Conservation (phyloP, 2,329 filamentous ascomycete genomes). For the Chaetomium sp. region DNA sequence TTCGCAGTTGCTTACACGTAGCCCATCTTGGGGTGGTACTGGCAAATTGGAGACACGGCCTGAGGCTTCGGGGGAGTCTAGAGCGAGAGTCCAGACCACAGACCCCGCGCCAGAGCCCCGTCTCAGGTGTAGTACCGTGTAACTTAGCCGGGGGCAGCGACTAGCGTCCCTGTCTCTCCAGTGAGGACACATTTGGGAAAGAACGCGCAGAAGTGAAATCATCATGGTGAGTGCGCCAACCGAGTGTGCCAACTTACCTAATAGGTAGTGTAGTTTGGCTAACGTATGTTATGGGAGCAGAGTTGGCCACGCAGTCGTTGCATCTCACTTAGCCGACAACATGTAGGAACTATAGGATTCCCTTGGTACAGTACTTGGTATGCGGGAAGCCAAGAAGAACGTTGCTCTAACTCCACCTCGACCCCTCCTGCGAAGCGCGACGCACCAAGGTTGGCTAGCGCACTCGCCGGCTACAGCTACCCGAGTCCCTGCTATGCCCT, state of each 20-base stretch:
- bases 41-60: neutral
- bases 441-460: neutral
- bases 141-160: neutral
- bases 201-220: neutral
- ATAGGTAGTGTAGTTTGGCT: too few species aligned
- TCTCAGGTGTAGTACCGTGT: neutral
- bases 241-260: too few species aligned
- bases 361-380: neutral
- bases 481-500: neutral
- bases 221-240: neutral
- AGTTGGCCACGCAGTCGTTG: too few species aligned
- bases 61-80: neutral
- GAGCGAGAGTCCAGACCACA: neutral
- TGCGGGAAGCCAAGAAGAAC: neutral
- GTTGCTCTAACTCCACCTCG: neutral
- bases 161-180: neutral
- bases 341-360: neutral
- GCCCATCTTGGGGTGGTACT: neutral
- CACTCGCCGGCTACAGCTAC: too few species aligned
- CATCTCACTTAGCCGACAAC: too few species aligned
- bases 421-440: neutral
- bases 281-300: too few species aligned
- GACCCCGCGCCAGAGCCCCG: neutral
- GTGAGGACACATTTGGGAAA: neutral
- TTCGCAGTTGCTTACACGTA: neutral